These are phyloP conservation scores for Zygoascus bituminiphila DNA, from an alignment of 805 yeast genomes.

Conservation along the genomic window DNA sequence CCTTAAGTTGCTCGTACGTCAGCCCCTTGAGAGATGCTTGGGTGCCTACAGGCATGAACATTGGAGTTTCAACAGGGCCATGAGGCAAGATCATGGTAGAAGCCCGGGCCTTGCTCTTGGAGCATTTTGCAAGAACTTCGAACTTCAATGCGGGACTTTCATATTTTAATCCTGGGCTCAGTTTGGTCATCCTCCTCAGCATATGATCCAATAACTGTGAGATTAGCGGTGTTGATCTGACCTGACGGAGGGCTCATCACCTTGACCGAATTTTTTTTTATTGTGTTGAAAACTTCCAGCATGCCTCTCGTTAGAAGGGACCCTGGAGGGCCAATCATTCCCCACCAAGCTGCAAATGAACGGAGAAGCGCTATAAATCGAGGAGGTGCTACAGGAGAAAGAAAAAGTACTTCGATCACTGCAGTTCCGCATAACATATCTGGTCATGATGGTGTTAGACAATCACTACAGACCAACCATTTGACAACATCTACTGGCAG, in stretches of 20 bases:
- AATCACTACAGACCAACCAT: slow-evolving; percentile 68
- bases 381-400: not conserved
- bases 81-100: slow-evolving; percentile 36
- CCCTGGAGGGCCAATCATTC: not conserved
- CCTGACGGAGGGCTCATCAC: not conserved
- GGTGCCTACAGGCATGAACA: slow-evolving; percentile 42
- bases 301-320: slow-evolving; percentile 4
- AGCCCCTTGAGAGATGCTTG: slow-evolving; percentile 40
- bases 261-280: too few relatives aligned
- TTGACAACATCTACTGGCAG: slow-evolving; percentile 78
- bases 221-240: not conserved
- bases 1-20: slow-evolving; percentile 34
- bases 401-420: not conserved
- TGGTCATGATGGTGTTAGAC: slow-evolving; percentile 54
- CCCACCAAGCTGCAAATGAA: too few relatives aligned
- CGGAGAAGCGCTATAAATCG: not conserved
- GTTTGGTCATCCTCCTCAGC: not conserved
- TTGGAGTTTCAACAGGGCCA: slow-evolving; percentile 36
- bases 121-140: slow-evolving; percentile 35
- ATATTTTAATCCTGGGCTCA: not conserved
- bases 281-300: not conserved
- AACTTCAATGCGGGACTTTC: slow-evolving; percentile 27
- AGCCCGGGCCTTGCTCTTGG: slow-evolving; percentile 37
- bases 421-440: not conserved
- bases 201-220: too few relatives aligned